A percentile compares a stretch with the other conserved stretches of the same genome.
phyloP scores from a whole-genome alignment of 371 early-diverging fungal species.

The Mortierella sp. region DNA sequence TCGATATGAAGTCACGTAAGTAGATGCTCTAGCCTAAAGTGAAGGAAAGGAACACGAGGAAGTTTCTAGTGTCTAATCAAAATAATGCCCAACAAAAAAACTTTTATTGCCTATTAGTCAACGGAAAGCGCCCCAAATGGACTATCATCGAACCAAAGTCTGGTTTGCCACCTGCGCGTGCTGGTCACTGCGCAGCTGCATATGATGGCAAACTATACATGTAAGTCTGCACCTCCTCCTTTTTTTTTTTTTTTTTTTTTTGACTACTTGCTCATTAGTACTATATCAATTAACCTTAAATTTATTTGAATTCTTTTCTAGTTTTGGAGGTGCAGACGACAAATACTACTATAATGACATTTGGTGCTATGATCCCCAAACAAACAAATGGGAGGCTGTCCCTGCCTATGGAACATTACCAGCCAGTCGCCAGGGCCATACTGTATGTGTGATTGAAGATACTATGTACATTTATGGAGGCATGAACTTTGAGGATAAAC shows the following conservation, averaged over 20 bases:
- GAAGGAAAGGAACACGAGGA: background rate
- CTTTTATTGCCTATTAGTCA: constrained; percentile 26
- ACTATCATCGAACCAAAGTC: constrained; percentile 61
- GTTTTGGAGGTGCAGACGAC: constrained; percentile 84
- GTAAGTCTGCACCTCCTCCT: constrained; percentile 40
- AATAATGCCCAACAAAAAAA: too few relatives aligned
- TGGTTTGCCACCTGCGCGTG: constrained; percentile 68
- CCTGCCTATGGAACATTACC: constrained; percentile 77
- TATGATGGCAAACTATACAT: constrained; percentile 72
- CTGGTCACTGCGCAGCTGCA: constrained; percentile 71
- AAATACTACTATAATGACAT: constrained; percentile 78
- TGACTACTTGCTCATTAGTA: background rate
- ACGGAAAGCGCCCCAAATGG: constrained; percentile 65
- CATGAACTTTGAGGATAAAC: constrained; percentile 69
- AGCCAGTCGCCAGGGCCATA: constrained; percentile 74
- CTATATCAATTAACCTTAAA: background rate
- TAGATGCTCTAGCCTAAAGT: background rate
- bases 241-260: background rate
- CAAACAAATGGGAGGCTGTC: constrained; percentile 69
- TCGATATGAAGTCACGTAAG: constrained; percentile 75
- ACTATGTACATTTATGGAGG: constrained; percentile 85
- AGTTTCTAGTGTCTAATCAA: background rate
- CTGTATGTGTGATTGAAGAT: constrained; percentile 74
- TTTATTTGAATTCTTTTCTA: constrained; percentile 35
- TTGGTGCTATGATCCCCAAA: constrained; percentile 76